Base-by-base conservation (phyloP, 2,329 filamentous ascomycete genomes). In the Tolypocladium nubicola region DNA sequence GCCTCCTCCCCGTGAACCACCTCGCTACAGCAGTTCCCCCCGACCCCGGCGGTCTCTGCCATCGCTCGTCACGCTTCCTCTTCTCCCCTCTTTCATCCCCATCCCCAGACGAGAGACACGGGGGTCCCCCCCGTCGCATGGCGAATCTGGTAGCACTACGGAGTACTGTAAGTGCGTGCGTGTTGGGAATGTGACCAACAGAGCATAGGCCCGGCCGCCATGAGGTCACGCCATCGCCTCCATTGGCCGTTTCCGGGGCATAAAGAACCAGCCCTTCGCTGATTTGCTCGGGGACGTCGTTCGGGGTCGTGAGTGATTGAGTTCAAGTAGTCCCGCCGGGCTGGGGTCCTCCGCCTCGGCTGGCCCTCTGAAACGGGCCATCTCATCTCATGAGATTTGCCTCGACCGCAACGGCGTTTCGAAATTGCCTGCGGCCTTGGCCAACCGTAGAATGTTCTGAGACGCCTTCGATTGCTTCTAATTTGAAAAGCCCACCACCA, bases 281-380 rank as follows among this genome's bases (percentile, higher is more conserved):
- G 38, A 19, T 16, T 19, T 39, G 38, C 38, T 39, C 5, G 14
- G 14, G 11, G 10, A 13, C 35, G 13, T 37, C 4, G 3, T 37
- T 14, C 14, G 11, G 35, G 35, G 11, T 37, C 35, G 4, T 4
- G 16, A 19, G 38, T 9, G 7, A 33, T 33, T 33, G 30, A 33
- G 14, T 14, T 14, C 6, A 7, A 33, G 11, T 14, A 11, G 45
- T n/a, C 26, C 26, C 9, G 8, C 40, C 19, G 14, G 21, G 40
- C 26, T 30, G 33, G 21, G 33, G 54, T 50, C 21, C 35, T n/a
- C 33, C 33, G 47, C 43, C 33, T 50, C 14, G 30, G 38, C 21
- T 21, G 21, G 43, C 23, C 45, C 54, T 56, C 43, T 52, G 54
- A 56, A 56, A 56, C 54, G 43, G 54, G 54, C 54, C 54, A 56